A percentile compares a stretch with the other conserved stretches of the same genome.
Evolutionary conservation across 768 basidiomycete genomes (phyloP).

Genomic region (Mycena albidolilacea): DNA sequence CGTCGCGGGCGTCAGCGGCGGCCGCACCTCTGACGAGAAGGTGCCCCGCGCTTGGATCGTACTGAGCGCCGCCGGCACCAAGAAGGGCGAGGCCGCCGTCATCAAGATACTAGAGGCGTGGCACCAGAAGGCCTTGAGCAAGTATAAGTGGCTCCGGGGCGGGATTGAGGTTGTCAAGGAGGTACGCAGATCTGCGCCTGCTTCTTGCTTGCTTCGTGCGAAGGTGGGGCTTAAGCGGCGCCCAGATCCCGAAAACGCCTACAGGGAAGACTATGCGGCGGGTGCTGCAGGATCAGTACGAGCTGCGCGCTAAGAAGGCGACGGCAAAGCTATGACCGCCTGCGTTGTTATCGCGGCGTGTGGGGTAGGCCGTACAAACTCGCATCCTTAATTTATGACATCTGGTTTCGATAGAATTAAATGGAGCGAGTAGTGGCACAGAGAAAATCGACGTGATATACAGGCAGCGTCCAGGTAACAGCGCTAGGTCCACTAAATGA

Average conservation of each 20-base stretch:
- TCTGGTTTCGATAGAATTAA: constrained; percentile 12
- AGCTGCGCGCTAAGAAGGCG: constrained; percentile 46
- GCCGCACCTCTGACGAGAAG: constrained; percentile 79
- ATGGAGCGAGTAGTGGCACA: not conserved
- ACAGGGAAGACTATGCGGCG: constrained; percentile 82
- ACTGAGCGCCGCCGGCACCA: constrained; percentile 68
- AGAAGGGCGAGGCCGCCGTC: constrained; percentile 58
- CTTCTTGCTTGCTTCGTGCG: not conserved
- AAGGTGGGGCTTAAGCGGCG: constrained; percentile 4
- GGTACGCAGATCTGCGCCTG: constrained; percentile 51
- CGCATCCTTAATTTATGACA: constrained; percentile 7
- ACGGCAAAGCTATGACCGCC: constrained; percentile 45
- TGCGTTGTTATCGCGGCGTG: not conserved
- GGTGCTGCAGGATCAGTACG: constrained; percentile 71
- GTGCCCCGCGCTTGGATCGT: constrained; percentile 87
- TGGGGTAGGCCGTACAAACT: not conserved
- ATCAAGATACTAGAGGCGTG: constrained; percentile 69
- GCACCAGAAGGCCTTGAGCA: constrained; percentile 75
- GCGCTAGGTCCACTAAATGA: not conserved
- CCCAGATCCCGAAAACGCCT: constrained; percentile 80
- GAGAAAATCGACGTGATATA: constrained; percentile 10
- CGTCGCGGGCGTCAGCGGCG: constrained; percentile 83
- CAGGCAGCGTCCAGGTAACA: constrained; percentile 2
- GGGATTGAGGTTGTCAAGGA: constrained; percentile 76
- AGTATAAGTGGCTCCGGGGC: constrained; percentile 84